Conservation (phyloP, 495 filamentous ascomycete species). For the Penicillium desertorum region DNA sequence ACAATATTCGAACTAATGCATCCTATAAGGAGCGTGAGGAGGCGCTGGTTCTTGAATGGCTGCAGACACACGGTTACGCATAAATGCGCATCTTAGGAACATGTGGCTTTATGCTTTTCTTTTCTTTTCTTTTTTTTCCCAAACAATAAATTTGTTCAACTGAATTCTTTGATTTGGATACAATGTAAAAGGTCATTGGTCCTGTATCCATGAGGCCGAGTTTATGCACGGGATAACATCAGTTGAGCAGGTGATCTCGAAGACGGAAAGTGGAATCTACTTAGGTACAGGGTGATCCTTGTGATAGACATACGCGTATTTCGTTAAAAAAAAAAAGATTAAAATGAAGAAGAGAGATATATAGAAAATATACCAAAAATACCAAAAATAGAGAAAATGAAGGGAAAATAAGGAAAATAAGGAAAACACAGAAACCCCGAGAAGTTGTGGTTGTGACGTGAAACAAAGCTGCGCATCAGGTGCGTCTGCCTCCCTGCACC, state of each 20-base stretch:
- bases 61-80: constrained; percentile 61
- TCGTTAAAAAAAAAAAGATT: neutral
- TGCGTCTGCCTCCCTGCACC: constrained; percentile 34
- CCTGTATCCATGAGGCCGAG: constrained; percentile 14
- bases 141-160: constrained; percentile 1
- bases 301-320: constrained; percentile 3
- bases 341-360: neutral
- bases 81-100: constrained; percentile 21
- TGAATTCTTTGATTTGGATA: neutral
- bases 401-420: neutral
- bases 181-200: constrained; percentile 12
- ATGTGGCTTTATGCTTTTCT: neutral
- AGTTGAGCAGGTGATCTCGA: constrained; percentile 6
- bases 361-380: neutral
- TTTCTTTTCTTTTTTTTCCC: too few species aligned
- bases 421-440: neutral
- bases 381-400: too few species aligned
- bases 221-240: constrained; percentile 12
- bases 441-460: constrained; percentile 21
- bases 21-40: constrained; percentile 75
- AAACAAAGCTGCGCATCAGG: constrained; percentile 38
- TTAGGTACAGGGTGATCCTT: neutral
- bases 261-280: neutral
- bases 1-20: constrained; percentile 75
- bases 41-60: constrained; percentile 66